These are phyloP conservation scores for Saraca asoca DNA, from an alignment of 331 rosid species.

Conservation along the genomic window DNA sequence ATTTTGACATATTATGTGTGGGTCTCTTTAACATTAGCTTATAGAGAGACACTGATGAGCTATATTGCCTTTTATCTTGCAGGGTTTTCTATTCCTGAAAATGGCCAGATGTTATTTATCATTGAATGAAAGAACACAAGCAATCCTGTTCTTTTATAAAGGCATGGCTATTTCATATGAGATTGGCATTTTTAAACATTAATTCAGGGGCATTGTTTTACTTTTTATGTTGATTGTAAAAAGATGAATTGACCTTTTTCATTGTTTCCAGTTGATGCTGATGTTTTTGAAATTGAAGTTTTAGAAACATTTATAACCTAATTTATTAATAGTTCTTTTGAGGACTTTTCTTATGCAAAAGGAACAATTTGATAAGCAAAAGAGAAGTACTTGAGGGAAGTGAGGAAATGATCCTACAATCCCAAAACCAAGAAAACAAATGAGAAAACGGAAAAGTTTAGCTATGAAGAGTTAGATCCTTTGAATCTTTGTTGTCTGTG, in stretches of 20 bases:
- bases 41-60: conserved; percentile 15
- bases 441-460: too few relatives aligned
- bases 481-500: too few relatives aligned
- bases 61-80: conserved; percentile 37
- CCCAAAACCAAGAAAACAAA: too few relatives aligned
- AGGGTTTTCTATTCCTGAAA: conserved; percentile 63
- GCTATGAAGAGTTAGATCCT: too few relatives aligned
- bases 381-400: too few relatives aligned
- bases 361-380: too few relatives aligned
- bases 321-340: too few relatives aligned
- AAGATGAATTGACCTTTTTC: not conserved
- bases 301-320: too few relatives aligned
- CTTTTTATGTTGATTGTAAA: not conserved
- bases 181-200: not conserved
- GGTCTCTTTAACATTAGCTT: not conserved
- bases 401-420: too few relatives aligned
- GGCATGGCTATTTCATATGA: conserved; percentile 45
- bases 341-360: not conserved
- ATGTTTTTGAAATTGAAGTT: conserved; percentile 21
- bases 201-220: not conserved
- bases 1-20: too few relatives aligned
- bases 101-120: conserved; percentile 67
- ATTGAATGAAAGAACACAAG: conserved; percentile 57
- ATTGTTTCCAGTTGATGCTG: not conserved
- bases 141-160: conserved; percentile 64